Conservation (phyloP, 2,329 filamentous ascomycete species). For the Pseudogymnoascus sp. region DNA sequence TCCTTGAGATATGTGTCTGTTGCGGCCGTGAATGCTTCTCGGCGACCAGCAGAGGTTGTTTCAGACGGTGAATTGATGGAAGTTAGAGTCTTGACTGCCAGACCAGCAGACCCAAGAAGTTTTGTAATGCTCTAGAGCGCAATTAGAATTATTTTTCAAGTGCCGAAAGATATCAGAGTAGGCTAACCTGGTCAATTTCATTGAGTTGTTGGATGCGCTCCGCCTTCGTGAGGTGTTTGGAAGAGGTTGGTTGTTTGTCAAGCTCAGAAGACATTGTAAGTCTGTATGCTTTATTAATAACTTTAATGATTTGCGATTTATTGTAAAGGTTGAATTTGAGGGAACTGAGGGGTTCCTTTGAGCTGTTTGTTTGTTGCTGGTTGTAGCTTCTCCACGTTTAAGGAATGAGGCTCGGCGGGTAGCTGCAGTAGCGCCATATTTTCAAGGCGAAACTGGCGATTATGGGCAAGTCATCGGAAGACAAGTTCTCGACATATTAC, state of each 20-base stretch:
- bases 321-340: neutral
- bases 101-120: slow-evolving; percentile 50
- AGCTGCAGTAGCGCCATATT: slow-evolving; percentile 10
- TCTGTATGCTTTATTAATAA: neutral
- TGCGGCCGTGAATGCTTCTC: slow-evolving; percentile 46
- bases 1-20: slow-evolving; percentile 62
- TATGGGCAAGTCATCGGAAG: neutral
- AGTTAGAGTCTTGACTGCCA: slow-evolving; percentile 55
- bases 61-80: slow-evolving; percentile 30
- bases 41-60: slow-evolving; percentile 14
- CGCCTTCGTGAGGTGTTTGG: slow-evolving; percentile 52
- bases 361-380: neutral
- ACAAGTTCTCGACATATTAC: neutral
- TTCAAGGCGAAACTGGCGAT: slow-evolving; percentile 3
- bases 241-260: neutral
- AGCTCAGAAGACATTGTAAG: neutral
- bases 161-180: neutral
- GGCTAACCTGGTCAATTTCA: slow-evolving; percentile 60
- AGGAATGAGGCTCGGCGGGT: slow-evolving; percentile 10
- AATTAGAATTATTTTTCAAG: neutral
- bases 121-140: slow-evolving; percentile 27
- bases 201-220: slow-evolving; percentile 76
- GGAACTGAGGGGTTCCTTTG: neutral
- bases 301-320: neutral
- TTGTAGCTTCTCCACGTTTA: slow-evolving; percentile 7